Conservation (phyloP, 2,329 filamentous ascomycete species). For the Akanthomyces muscarius region DNA sequence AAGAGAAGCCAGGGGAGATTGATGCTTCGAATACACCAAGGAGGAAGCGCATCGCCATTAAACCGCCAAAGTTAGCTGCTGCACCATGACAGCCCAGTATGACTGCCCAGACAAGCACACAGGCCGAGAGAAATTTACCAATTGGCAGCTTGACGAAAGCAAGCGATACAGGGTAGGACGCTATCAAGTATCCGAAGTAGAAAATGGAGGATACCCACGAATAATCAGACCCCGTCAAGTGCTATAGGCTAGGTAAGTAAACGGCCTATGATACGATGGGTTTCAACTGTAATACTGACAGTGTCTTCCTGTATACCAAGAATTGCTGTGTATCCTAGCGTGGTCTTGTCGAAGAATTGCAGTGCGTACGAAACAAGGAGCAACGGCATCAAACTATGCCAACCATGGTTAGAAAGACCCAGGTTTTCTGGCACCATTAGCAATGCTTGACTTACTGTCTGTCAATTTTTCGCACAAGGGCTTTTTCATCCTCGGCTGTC, state of each 20-base stretch:
- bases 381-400: constrained; percentile 12
- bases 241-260: neutral
- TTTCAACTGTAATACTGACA: neutral
- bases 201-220: constrained; percentile 45
- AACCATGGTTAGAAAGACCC: neutral
- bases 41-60: constrained; percentile 30
- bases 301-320: constrained; percentile 15
- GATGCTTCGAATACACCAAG: constrained; percentile 30
- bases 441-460: neutral
- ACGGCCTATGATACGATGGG: neutral
- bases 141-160: constrained; percentile 23
- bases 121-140: constrained; percentile 23
- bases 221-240: constrained; percentile 36
- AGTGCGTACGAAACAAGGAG: constrained; percentile 15
- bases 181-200: constrained; percentile 44
- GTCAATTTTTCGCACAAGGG: constrained; percentile 22
- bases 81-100: constrained; percentile 40
- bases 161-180: constrained; percentile 23
- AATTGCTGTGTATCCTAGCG: constrained; percentile 12
- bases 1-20: constrained; percentile 28
- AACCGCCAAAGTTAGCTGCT: constrained; percentile 29
- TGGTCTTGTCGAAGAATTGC: constrained; percentile 17
- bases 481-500: constrained; percentile 19
- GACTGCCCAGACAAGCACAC: constrained; percentile 28
- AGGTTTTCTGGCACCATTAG: neutral